These are phyloP conservation scores for Lachnellula cervina DNA, from an alignment of 2,329 filamentous ascomycete genomes.

Conservation along the genomic window DNA sequence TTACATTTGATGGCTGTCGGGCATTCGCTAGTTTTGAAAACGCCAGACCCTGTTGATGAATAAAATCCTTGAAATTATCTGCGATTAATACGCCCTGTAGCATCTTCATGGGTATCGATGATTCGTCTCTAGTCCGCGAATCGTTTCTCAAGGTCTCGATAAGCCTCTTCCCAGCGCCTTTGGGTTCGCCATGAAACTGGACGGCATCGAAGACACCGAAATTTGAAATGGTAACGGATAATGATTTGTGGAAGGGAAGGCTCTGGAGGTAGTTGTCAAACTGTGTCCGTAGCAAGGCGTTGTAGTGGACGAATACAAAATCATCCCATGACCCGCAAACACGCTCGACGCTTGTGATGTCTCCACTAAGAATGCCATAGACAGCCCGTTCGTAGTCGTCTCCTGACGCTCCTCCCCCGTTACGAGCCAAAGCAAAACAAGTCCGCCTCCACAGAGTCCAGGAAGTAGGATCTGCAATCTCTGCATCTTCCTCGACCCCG, in stretches of 20 bases:
- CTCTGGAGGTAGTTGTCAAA: conserved; percentile 67
- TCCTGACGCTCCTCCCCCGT: conserved; percentile 47
- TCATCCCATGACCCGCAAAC: conserved; percentile 82
- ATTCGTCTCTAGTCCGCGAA: conserved; percentile 51
- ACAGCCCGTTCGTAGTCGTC: conserved; percentile 83
- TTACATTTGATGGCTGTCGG: conserved; percentile 38
- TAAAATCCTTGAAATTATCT: conserved; percentile 52
- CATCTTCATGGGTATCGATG: conserved; percentile 63
- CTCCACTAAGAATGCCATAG: conserved; percentile 84
- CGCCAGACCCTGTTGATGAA: conserved; percentile 54
- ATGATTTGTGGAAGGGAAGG: conserved; percentile 48
- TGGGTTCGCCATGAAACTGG: conserved; percentile 54
- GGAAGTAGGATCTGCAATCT: conserved; percentile 42
- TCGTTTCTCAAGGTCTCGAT: conserved; percentile 56
- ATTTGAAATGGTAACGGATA: conserved; percentile 50
- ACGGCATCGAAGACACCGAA: conserved; percentile 62
- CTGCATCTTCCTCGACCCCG: conserved; percentile 41
- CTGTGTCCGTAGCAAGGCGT: conserved; percentile 73
- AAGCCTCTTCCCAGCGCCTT: conserved; percentile 52
- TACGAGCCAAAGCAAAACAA: conserved; percentile 67
- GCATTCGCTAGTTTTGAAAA: conserved; percentile 45
- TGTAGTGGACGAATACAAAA: conserved; percentile 81
- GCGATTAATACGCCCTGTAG: conserved; percentile 73
- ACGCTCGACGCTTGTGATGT: conserved; percentile 70
- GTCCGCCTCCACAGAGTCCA: conserved; percentile 70